Percentiles rank a stretch among this genome's conserved stretches.
Conservation (phyloP, 1,139 yeast species). For the Candida gigantensis region DNA sequence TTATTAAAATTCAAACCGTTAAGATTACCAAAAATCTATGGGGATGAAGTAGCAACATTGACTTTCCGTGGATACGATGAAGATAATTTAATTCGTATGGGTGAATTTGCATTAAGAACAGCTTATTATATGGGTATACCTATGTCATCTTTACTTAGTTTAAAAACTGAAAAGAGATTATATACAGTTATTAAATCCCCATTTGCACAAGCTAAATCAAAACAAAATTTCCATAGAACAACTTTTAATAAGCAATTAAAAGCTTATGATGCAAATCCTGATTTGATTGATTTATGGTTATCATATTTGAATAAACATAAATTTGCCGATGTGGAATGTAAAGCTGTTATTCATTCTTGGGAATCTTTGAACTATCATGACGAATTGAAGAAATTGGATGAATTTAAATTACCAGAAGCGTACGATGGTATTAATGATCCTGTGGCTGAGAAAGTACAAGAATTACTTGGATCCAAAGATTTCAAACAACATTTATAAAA, state of each 20-base stretch:
- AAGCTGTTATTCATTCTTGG: constrained; percentile 64
- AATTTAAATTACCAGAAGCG: constrained; percentile 35
- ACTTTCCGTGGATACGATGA: constrained; percentile 73
- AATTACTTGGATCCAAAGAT: constrained; percentile 56
- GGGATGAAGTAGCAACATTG: constrained; percentile 71
- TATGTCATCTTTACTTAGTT: constrained; percentile 54
- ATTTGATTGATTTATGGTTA: constrained; percentile 79
- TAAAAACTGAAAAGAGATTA: constrained; percentile 67
- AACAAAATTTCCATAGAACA: constrained; percentile 89
- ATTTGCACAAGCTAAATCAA: constrained; percentile 90
- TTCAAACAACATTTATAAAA: constrained; percentile 49
- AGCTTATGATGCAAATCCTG: constrained; percentile 85
- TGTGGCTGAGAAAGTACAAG: constrained; percentile 71
- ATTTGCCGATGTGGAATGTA: constrained; percentile 79
- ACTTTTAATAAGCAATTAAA: constrained; percentile 74
- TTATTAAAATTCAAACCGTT: constrained; percentile 82
- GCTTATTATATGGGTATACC: constrained; percentile 92
- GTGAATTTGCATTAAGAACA: constrained; percentile 86
- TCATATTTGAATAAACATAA: constrained; percentile 79
- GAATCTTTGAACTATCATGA: constrained; percentile 52
- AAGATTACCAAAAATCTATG: constrained; percentile 64
- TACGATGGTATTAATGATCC: constrained; percentile 52
- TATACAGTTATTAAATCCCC: constrained; percentile 96
- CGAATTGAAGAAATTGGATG: constrained; percentile 32
- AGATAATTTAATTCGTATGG: constrained; percentile 68